A percentile compares a stretch with the other conserved stretches of the same genome.
These are phyloP conservation scores for Hypericum androsaemum DNA, from an alignment of 345 rosid genomes.

Conservation along the genomic window DNA sequence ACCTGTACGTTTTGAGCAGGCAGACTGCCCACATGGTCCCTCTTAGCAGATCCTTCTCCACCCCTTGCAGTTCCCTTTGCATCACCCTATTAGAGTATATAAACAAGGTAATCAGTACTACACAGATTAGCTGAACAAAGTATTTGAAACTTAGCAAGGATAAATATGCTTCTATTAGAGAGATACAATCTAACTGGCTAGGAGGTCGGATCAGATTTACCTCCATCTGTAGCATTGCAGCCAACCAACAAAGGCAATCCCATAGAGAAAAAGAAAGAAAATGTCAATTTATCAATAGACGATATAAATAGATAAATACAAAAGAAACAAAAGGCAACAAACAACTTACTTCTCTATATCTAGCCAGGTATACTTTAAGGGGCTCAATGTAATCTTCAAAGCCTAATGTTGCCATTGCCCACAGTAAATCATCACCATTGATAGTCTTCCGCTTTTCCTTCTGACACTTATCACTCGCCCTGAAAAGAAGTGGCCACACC, in stretches of 20 bases:
- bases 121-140: slow-evolving; percentile 2
- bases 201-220: slow-evolving; percentile 23
- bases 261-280: slow-evolving; percentile 10
- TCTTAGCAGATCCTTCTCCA: slow-evolving; percentile 55
- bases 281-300: slow-evolving; percentile 8
- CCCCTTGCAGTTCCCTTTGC: slow-evolving; percentile 63
- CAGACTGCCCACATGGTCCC: slow-evolving; percentile 40
- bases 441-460: slow-evolving; percentile 95
- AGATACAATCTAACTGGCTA: not conserved
- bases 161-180: not conserved
- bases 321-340: not conserved
- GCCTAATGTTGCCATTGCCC: slow-evolving; percentile 97
- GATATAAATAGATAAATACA: not conserved
- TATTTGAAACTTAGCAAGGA: not conserved
- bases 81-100: slow-evolving; percentile 52
- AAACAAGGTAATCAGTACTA: slow-evolving; percentile 1
- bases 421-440: slow-evolving; percentile 90
- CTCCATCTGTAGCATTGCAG: slow-evolving; percentile 65
- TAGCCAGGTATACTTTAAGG: slow-evolving; percentile 57
- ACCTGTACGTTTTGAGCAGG: slow-evolving; percentile 55
- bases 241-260: slow-evolving; percentile 6
- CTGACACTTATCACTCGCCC: slow-evolving; percentile 98
- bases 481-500: slow-evolving; percentile 18
- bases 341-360: slow-evolving; percentile 65
- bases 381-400: slow-evolving; percentile 97